Conservation (phyloP, 805 yeast species). For the Teunomyces pallodes region DNA sequence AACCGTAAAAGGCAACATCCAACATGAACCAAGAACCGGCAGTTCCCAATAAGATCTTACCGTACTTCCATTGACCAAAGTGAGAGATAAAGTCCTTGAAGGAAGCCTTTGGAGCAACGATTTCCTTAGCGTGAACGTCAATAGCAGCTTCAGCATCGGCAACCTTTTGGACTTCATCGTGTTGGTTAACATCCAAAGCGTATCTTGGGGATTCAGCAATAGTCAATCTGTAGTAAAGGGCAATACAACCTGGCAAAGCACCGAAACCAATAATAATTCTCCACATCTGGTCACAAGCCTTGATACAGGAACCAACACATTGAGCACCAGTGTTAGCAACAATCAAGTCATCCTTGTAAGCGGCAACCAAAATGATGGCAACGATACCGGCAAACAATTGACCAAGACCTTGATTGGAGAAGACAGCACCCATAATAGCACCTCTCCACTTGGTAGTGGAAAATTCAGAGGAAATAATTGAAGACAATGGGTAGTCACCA, state of each 20-base stretch:
- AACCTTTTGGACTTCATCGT: conserved; percentile 53
- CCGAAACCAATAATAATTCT: conserved; percentile 88
- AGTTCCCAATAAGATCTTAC: conserved; percentile 81
- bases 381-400: conserved; percentile 86
- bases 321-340: conserved; percentile 51
- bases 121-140: conserved; percentile 35
- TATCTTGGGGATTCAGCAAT: conserved; percentile 95
- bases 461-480: conserved; percentile 90
- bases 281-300: conserved; percentile 93
- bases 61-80: conserved; percentile 83
- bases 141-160: conserved; percentile 47
- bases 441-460: conserved; percentile 97
- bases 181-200: conserved; percentile 69
- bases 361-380: conserved; percentile 72
- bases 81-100: conserved; percentile 68
- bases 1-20: conserved; percentile 89
- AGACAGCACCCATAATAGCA: conserved; percentile 94
- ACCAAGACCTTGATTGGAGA: conserved; percentile 97
- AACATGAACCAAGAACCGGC: conserved; percentile 90
- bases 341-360: conserved; percentile 61
- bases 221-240: conserved; percentile 87
- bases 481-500: conserved; percentile 93
- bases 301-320: conserved; percentile 66
- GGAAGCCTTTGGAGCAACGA: conserved; percentile 78
- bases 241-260: conserved; percentile 81